Base-by-base conservation (phyloP, 805 yeast species). In the Starmerella vaccinii region DNA sequence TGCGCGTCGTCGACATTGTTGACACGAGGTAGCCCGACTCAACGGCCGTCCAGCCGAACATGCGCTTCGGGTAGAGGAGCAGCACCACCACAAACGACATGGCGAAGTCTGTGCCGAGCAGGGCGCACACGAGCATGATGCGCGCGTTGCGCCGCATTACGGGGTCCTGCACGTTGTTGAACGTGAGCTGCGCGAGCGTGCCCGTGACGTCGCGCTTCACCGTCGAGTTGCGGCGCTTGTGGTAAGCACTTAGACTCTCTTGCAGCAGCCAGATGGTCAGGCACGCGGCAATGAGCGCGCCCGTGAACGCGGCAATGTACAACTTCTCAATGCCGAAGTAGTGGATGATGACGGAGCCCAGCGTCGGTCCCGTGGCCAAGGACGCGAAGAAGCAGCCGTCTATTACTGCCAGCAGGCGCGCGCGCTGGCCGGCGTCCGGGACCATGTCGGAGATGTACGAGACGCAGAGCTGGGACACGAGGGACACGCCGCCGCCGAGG, bases 11-110 rank as follows among this genome's bases (percentile, higher is more conserved):
- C 3, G 62, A 59, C 49, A 62, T 60, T 1, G 59, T 47, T 2
- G 67, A 60, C n/a, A 61, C 55, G 7, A 62, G 52, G 46, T 64
- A 64, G 10, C 68, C 68, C 2, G 59, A 38, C 50, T 64, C 63
- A 7, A 64, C 54, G 9, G 65, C 65, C 2, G 66, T 55, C 68
- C 68, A 64, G 15, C 57, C 57, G 48, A 64, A 64, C 47, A 46
- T 40, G 44, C 58, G 56, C 50, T 62, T 60, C 18, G 67, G 63
- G 40, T 61, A 64, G 19, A 63, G 53, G 23, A 62, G 24, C 30
- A 59, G 43, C 13, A 60, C 53, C 10, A 49, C 44, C 18, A 52
- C 21, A 19, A 58, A 51, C 19, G 58, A 41, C 34, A 49, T 45
- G 39, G 47, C 49, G 37, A 57, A 49, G 41, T 55, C 61, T 10